phyloP scores from a whole-genome alignment of 495 filamentous ascomycete species.

The Podospora pseudoanserina region DNA sequence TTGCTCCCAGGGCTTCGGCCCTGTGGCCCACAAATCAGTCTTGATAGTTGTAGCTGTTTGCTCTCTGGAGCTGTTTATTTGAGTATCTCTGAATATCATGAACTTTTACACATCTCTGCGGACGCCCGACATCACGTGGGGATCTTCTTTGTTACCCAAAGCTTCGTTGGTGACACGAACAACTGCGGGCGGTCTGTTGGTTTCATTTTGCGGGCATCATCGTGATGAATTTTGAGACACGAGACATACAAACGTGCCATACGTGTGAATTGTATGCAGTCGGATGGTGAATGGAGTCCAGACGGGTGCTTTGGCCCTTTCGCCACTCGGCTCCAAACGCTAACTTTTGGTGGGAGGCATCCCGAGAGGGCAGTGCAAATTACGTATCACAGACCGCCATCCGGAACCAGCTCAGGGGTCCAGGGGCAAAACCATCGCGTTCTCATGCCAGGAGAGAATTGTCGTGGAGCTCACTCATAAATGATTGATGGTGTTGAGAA shows the following conservation, averaged over 20 bases:
- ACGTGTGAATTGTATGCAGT: neutral
- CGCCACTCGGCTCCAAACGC: neutral
- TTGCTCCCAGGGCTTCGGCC: too few relatives aligned
- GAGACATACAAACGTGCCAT: neutral
- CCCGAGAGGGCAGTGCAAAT: neutral
- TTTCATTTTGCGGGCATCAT: neutral
- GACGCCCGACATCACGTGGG: too few relatives aligned
- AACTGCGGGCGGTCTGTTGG: neutral
- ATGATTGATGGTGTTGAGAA: too few relatives aligned
- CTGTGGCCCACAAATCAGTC: too few relatives aligned
- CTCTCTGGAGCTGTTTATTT: too few relatives aligned
- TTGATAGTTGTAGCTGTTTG: too few relatives aligned
- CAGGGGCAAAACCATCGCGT: neutral
- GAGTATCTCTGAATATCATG: too few relatives aligned
- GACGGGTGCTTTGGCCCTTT: neutral
- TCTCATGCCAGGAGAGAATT: neutral
- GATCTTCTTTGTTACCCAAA: neutral
- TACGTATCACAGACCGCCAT: neutral
- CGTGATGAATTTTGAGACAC: neutral
- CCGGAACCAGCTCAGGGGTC: neutral
- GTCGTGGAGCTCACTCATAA: neutral
- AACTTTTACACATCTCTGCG: too few relatives aligned
- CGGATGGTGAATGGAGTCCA: neutral
- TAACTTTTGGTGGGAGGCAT: neutral
- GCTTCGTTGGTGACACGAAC: neutral